Evolutionary conservation across 257 asterid genomes (phyloP).

Genomic region (Solanum boliviense): DNA sequence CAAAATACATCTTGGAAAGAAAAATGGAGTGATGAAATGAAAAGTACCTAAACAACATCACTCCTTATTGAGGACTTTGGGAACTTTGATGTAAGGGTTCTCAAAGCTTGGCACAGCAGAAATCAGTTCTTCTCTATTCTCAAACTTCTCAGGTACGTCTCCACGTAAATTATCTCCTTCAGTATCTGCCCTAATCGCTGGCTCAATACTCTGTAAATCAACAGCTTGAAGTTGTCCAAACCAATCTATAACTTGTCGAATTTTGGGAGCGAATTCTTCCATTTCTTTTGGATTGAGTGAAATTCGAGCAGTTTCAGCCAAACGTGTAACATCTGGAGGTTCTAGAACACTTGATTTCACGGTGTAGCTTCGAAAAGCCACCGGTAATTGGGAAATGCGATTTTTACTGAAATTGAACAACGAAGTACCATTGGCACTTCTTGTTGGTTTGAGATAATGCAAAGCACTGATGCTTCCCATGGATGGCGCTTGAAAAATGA

Average conservation of each 20-base stretch:
- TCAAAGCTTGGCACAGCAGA: conserved; percentile 59
- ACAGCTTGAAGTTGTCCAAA: conserved; percentile 91
- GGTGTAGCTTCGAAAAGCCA: not conserved
- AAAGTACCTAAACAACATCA: conserved; percentile 1
- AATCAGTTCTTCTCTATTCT: conserved; percentile 60
- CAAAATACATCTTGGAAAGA: not conserved
- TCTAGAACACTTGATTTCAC: conserved; percentile 37
- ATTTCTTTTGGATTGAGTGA: conserved; percentile 50
- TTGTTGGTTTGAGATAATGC: not conserved
- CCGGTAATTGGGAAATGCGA: not conserved
- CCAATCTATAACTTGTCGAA: conserved; percentile 58
- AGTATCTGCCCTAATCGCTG: conserved; percentile 78
- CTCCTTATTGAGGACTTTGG: conserved; percentile 72
- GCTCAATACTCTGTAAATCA: conserved; percentile 76
- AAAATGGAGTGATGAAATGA: not conserved
- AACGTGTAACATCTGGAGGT: conserved; percentile 53
- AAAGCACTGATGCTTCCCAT: conserved; percentile 13
- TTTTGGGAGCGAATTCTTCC: conserved; percentile 66
- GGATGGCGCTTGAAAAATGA: not conserved
- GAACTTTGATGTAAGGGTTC: conserved; percentile 76
- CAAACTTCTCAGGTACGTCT: conserved; percentile 46
- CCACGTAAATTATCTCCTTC: conserved; percentile 47
- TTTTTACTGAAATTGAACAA: conserved; percentile 3
- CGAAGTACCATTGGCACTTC: not conserved
- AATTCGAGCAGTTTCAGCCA: conserved; percentile 79